Percentiles rank a stretch among this genome's conserved stretches.
Conservation (phyloP, 2,329 filamentous ascomycete genomes). For the Corniculantispora saksenae region DNA sequence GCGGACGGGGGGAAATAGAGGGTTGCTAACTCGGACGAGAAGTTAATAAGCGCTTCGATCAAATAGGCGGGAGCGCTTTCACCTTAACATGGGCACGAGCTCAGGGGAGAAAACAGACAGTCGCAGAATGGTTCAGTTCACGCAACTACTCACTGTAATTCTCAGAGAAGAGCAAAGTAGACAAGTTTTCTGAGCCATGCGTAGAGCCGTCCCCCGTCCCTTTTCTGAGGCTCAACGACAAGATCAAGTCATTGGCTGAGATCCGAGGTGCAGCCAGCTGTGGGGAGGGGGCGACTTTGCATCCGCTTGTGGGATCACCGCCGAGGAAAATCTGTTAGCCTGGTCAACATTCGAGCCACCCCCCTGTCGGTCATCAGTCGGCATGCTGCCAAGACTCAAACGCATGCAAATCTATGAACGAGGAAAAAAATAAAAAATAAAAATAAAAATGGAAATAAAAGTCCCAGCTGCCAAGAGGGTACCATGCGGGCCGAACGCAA, state of each 20-base stretch:
- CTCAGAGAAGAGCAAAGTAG: not conserved
- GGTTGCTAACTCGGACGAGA: not conserved
- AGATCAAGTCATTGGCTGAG: not conserved
- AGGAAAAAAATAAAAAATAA: not conserved
- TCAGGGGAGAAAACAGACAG: not conserved
- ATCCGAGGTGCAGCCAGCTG: too few species aligned
- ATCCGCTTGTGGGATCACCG: not conserved
- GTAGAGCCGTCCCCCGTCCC: too few species aligned
- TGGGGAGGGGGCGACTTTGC: not conserved
- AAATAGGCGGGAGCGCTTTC: not conserved
- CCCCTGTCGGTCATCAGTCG: not conserved
- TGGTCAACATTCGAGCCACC: not conserved
- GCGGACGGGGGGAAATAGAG: not conserved
- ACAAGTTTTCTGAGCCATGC: too few species aligned
- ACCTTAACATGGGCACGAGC: too few species aligned
- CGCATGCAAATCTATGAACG: not conserved
- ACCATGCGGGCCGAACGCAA: not conserved
- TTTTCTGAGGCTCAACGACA: not conserved
- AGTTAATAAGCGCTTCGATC: not conserved
- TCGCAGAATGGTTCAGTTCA: not conserved
- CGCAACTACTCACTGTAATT: not conserved
- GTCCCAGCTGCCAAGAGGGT: not conserved
- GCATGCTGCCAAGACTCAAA: not conserved
- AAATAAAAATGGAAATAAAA: not conserved
- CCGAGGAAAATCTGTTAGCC: slow-evolving; percentile 11